Percentiles rank a stretch among this genome's conserved stretches.
Evolutionary conservation across 2,329 filamentous ascomycete genomes (phyloP).

Genomic region (Alternaria ventricosa): DNA sequence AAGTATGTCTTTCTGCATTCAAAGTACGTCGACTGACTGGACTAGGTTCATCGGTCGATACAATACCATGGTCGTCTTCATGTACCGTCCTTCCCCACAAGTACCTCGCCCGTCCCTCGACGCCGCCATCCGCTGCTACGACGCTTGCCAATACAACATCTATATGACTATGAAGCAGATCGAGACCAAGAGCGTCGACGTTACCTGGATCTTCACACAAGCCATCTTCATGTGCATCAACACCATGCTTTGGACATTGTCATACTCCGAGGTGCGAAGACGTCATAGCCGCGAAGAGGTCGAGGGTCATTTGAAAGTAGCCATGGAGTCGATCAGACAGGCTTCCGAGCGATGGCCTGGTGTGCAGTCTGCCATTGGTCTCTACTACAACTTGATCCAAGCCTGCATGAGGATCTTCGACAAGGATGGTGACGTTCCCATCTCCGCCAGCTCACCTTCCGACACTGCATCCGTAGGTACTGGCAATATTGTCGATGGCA

Average conservation of each 20-base stretch:
- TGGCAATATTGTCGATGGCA: conserved; percentile 50
- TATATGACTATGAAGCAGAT: conserved; percentile 82
- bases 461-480: conserved; percentile 52
- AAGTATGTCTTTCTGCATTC: conserved; percentile 42
- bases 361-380: conserved; percentile 79
- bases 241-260: conserved; percentile 88
- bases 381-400: conserved; percentile 84
- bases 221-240: conserved; percentile 91
- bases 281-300: conserved; percentile 77
- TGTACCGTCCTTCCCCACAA: conserved; percentile 91
- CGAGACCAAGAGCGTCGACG: conserved; percentile 74
- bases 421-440: conserved; percentile 59
- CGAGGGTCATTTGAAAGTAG: conserved; percentile 73
- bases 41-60: conserved; percentile 70
- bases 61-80: conserved; percentile 86
- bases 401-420: conserved; percentile 91
- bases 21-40: neutral
- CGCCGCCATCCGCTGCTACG: conserved; percentile 83
- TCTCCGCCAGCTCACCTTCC: conserved; percentile 56
- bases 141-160: conserved; percentile 83
- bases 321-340: conserved; percentile 78
- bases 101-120: conserved; percentile 80
- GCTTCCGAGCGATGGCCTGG: conserved; percentile 92
- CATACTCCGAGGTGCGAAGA: conserved; percentile 81
- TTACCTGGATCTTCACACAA: conserved; percentile 93